Evolutionary conservation across 1,284 basidiomycete species (phyloP).

Genomic region (Ceratobasidium sp.): DNA sequence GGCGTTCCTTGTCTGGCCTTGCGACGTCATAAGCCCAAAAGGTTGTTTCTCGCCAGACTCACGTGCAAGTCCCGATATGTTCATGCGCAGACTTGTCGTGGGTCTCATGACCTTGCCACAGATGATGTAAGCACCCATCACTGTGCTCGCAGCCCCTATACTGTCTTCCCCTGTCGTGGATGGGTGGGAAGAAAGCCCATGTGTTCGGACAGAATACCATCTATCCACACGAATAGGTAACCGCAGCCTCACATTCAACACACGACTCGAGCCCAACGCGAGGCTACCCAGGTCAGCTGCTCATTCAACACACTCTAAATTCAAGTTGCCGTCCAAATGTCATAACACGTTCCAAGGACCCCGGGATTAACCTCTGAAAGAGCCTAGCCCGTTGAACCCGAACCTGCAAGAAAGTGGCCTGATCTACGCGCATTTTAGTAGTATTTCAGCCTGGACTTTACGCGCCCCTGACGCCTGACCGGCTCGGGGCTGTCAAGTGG

Average conservation of each 20-base stretch:
- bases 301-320: slow-evolving; percentile 22
- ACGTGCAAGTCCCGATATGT: slow-evolving; percentile 7
- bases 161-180: slow-evolving; percentile 9
- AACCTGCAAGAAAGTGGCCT: background rate
- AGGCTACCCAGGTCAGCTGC: slow-evolving; percentile 14
- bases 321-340: slow-evolving; percentile 12
- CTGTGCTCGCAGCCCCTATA: background rate
- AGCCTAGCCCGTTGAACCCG: background rate
- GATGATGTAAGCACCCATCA: slow-evolving; percentile 18
- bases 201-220: background rate
- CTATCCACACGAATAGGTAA: background rate
- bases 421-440: slow-evolving; percentile 6
- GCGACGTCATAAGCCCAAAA: background rate
- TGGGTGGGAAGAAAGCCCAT: background rate
- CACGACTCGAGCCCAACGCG: background rate
- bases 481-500: background rate
- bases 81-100: background rate
- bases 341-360: slow-evolving; percentile 26
- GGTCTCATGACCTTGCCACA: slow-evolving; percentile 27
- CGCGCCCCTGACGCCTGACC: slow-evolving; percentile 5
- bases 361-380: background rate
- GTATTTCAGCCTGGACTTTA: slow-evolving; percentile 1
- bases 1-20: background rate
- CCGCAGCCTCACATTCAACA: slow-evolving; percentile 6
- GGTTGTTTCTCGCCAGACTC: background rate